Evolutionary conservation across 179 eudicot genomes (phyloP), one percentile per base, ranked within the genome.

Genomic region (Corrigiola litoralis): DNA sequence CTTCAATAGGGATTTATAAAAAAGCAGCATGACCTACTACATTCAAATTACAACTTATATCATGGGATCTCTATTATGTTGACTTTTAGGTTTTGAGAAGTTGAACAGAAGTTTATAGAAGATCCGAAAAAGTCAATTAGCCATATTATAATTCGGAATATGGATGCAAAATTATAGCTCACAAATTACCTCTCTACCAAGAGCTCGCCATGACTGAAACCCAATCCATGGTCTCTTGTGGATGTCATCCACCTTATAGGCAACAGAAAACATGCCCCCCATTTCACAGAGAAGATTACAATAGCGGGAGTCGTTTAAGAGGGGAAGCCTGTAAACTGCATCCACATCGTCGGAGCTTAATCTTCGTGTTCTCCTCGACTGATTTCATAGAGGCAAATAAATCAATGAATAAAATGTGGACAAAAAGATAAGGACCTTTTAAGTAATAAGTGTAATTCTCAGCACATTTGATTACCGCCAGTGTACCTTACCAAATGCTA

Each of bases 141-240:
- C 25, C 40, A 21, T 8, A 61, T 38, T 28, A 21, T 14, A 46
- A 45, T 23, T 38, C 51, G 20, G 29, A 46, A 37, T 14, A 44
- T 24, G 27, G 2, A 62, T 18, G 1, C 6, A 37, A 32, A 51
- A 20, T 28, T 47, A 38, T 12, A 47, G n/a, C 29, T 20, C 6
- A 3, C 17, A 55, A 52, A 42, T 27, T 77, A 89, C 98, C 92
- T 80, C 85, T 82, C 85, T 85, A 58, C 92, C 92, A 61, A 88
- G 74, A 73, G 98, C 92, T 72, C 79, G 89, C 98, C 98, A 92
- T 57, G 98, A 89, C 71, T 92, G 98, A 70, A 87, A 92, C 47
- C 98, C 98, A 48, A 92, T 90, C 98, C 98, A 92, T 3, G 95
- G 95, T 60, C 88, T 77, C 71, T 77, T 89, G 70, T 92, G 98